Evolutionary conservation across 1,139 yeast genomes (phyloP).

Genomic region (Candida sp.): DNA sequence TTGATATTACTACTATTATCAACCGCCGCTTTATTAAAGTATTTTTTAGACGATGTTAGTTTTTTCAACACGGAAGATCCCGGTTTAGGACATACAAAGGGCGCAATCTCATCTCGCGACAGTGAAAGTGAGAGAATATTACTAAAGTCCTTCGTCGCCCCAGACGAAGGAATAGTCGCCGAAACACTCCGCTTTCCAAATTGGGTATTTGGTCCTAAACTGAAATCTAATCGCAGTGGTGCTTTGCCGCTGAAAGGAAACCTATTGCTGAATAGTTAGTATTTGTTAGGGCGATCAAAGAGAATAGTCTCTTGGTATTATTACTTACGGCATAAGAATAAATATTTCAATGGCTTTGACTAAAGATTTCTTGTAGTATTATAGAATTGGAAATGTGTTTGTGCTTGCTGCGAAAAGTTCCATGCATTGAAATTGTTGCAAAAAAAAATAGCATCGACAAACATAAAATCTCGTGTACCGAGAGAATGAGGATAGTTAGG

Average conservation of each 20-base stretch:
- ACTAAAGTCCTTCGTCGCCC: not conserved
- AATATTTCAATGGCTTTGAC: not conserved
- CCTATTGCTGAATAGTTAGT: slow-evolving; percentile 1
- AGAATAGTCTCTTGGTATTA: not conserved
- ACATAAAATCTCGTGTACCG: too few species aligned
- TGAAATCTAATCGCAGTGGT: slow-evolving; percentile 1
- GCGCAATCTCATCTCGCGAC: slow-evolving; percentile 2
- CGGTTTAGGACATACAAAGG: slow-evolving; percentile 2
- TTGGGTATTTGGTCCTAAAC: not conserved
- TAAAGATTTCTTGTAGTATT: not conserved
- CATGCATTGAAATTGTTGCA: not conserved
- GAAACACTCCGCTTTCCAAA: not conserved
- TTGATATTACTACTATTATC: slow-evolving; percentile 3
- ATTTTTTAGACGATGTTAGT: not conserved
- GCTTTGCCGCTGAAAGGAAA: slow-evolving; percentile 1
- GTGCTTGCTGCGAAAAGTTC: not conserved
- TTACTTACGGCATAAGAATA: not conserved
- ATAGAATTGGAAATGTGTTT: not conserved
- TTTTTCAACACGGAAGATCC: not conserved
- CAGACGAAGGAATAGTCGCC: not conserved
- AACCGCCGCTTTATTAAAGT: not conserved
- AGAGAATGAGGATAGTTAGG: too few species aligned
- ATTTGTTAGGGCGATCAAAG: not conserved
- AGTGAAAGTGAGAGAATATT: not conserved
- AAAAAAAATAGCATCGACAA: too few species aligned